Percentiles rank a stretch among this genome's conserved stretches.
Conservation (phyloP, 768 basidiomycete genomes). For the Suillus discolor region DNA sequence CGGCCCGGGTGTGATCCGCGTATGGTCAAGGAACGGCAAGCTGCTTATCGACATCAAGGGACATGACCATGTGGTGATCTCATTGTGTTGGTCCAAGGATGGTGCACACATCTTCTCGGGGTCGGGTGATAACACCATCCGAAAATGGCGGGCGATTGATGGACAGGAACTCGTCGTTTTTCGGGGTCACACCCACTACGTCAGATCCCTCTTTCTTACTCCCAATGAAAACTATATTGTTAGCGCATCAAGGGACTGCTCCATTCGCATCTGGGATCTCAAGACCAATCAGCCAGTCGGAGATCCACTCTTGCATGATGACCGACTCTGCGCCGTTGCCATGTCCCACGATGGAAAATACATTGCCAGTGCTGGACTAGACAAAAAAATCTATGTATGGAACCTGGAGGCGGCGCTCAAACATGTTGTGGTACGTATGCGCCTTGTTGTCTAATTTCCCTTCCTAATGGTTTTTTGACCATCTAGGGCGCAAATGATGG, state of each 20-base stretch:
- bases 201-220: not conserved
- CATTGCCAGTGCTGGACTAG: conserved; percentile 80
- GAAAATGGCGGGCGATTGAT: not conserved
- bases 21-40: not conserved
- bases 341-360: conserved; percentile 77
- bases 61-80: accelerated
- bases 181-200: not conserved
- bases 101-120: not conserved
- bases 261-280: not conserved
- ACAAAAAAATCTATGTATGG: conserved; percentile 79
- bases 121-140: not conserved
- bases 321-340: conserved; percentile 76
- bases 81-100: not conserved
- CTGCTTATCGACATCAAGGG: not conserved
- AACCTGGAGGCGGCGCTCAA: conserved; percentile 47
- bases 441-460: not conserved
- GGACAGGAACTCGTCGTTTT: not conserved
- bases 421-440: no score
- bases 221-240: not conserved
- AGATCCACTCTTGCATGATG: conserved; percentile 68
- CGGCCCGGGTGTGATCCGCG: no score
- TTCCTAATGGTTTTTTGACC: no score
- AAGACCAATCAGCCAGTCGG: not conserved
- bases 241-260: not conserved
- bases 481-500: no score